Base-by-base conservation (phyloP, 129 eudicot genomes). In the Centaurea solstitialis region DNA sequence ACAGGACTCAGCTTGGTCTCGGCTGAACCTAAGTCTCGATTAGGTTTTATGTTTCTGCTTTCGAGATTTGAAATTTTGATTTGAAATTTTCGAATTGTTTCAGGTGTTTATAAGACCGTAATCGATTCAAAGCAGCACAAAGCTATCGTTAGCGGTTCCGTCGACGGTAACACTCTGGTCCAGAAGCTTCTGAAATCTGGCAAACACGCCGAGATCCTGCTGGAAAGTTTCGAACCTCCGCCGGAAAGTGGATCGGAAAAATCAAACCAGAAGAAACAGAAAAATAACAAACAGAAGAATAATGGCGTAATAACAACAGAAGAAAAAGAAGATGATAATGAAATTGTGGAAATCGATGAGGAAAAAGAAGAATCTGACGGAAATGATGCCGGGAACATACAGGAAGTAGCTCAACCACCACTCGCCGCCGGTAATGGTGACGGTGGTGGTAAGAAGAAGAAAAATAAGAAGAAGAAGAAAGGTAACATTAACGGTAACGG, bases 91-190 rank as follows among this genome's bases (percentile, higher is more conserved):
- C 2, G 30, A 26, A 26, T 26, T 26, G 20, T 9, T 72, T 70
- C 84, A 94, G 97, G 98, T 53, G 98, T 94, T 69, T 94, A 94
- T 81, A 88, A 79, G 80, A 90, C 87, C 2, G 91, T 72, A 62
- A 87, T 94, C 76, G 98, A 94, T 77, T 79, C 95, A 20, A 84
- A 85, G 72, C 89, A 89, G 76, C 97, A 90, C 65, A 91, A 83
- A 85, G 97, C 80, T 43, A 83, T 64, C 0, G 95, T 94, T 59
- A 87, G 91, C 7, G 98, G 97, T 13, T 88, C 91, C 17, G 92
- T 94, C 64, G 87, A 86, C 0, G 93, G 87, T 5, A 85, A 86
- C 10, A 85, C 77, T 21, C 86, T 93, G 70, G 85, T 93, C 88
- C 90, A 87, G 86, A 94, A 88, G 92, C 97, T 90, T 53, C 75